Base-by-base conservation (phyloP, 1,284 basidiomycete species). In the Melanopsichium pennsylvanicum region DNA sequence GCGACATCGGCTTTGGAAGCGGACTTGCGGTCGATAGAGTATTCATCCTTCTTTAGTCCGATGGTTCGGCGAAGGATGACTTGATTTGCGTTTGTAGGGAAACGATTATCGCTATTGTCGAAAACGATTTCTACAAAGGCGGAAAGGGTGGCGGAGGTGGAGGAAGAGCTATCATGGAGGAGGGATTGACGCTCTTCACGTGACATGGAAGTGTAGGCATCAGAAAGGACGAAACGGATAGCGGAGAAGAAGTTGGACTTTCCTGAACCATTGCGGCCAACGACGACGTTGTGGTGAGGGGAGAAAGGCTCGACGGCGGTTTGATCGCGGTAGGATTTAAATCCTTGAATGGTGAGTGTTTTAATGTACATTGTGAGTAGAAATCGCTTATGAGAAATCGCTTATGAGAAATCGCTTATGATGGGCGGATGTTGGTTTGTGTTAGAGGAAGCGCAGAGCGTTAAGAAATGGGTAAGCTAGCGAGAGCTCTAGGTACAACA, bases 21-120 rank as follows among this genome's bases (percentile, higher is more conserved):
- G 64, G 89, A 92, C 84, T 97, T 97, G 83, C 91, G 89, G 83
- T 99, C 96, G 38, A 98, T 85, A 70, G 90, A 92, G 84, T 97
- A 99, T 83, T 98, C 96, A 80, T 98, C 96, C 84, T 98, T 98
- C 85, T 98, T 97, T 42, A 93, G 83, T 63, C 96, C 96, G 58
- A 99, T 97, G 2, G 96, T 98, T 35, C 79, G 57, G 9, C 79
- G 71, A 10, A 81, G 58, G 22, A 79, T 66, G 55, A 81, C 61
- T 37, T 78, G 69, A 50, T 39, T 71, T 54, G 71, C 74, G 45
- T 69, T 76, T 57, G 71, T 63, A 29, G 78, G 76, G 80, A 97
- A 97, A 10, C 93, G 89, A 54, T 90, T 90, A 81, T 95, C 92
- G 9, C 56, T 38, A 60, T 72, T 70, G 60, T 75, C 72, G 54